Base-by-base conservation (phyloP, 129 eudicot species). In the Deinandra increscens region DNA sequence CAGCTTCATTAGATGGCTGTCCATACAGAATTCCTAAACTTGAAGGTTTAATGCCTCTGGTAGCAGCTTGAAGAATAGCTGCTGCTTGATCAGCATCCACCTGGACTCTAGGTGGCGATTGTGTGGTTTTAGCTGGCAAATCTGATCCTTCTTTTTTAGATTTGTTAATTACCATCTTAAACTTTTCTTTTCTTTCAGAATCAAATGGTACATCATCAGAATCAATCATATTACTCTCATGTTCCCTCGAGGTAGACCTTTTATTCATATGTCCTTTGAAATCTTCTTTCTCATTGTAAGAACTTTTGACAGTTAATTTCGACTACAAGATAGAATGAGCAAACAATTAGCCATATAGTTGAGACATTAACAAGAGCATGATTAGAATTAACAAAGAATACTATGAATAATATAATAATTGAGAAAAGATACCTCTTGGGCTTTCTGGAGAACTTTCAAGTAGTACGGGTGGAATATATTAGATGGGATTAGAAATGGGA, bases 51-150 rank as follows among this genome's bases (percentile, higher is more conserved):
- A 83, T 83, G 70, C 99, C 99, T 78, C 95, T 81, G 9, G 92
- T 87, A 59, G 99, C 99, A 75, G 99, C 97, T 77, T 93, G 99
- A 81, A 93, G 97, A 64, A 93, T 93, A 53, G 95, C 97, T 31
- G 97, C 99, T 4, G 97, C 97, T 41, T 89, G 86, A 39, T 86
- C 85, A 33, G 95, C 88, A 84, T 89, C 95, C 76, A 93, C 85
- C 72, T 78, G 70, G 36, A 85, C 70, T 60, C 78, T 79, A 78
- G 53, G 31, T 56, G 79, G 81, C n/a, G 72, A 83, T 68, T 79
- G 81, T 65, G 80, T 19, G 18, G 69, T 63, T 71, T 80, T 84
- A 19, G 82, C 64, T 14, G 81, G 83, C 19, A 78, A 55, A 23
- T 93, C 97, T 53, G 82, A 81, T 34, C 68, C 69, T 48, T 93